Evolutionary conservation across 2,329 filamentous ascomycete genomes (phyloP).

Genomic region (Colletotrichum graminicola): DNA sequence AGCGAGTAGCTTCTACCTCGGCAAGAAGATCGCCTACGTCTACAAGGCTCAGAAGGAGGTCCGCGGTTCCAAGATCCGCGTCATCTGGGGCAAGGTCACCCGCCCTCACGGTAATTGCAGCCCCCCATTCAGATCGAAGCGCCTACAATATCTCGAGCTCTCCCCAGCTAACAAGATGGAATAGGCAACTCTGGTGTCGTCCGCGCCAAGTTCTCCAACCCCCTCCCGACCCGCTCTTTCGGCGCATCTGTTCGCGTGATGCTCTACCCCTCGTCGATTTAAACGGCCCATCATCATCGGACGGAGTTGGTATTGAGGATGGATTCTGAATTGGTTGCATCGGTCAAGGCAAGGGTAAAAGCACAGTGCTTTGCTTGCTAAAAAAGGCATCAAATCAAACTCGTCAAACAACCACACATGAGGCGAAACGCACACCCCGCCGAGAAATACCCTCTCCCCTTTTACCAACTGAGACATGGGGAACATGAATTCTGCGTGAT

Average conservation of each 20-base stretch:
- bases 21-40: conserved; percentile 99
- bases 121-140: conserved; percentile 12
- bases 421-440: conserved; percentile 43
- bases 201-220: conserved; percentile 95
- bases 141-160: conserved; percentile 23
- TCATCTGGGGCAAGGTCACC: conserved; percentile 99
- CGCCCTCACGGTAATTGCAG: conserved; percentile 84
- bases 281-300: conserved; percentile 63
- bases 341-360: conserved; percentile 69
- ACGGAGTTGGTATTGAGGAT: conserved; percentile 73
- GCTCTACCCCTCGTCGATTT: conserved; percentile 98
- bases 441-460: conserved; percentile 43
- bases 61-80: conserved; percentile 97
- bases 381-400: conserved; percentile 66
- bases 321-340: conserved; percentile 72
- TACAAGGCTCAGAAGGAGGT: conserved; percentile 96
- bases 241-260: conserved; percentile 96
- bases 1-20: conserved; percentile 84
- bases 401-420: conserved; percentile 54
- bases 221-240: conserved; percentile 96
- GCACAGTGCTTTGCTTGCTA: conserved; percentile 62
- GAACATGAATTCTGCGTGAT: conserved; percentile 41
- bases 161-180: conserved; percentile 11
- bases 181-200: conserved; percentile 97
- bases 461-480: conserved; percentile 35